These are phyloP conservation scores for Myriosclerotinia curreyana DNA, from an alignment of 2,329 filamentous ascomycete genomes.

Conservation along the genomic window DNA sequence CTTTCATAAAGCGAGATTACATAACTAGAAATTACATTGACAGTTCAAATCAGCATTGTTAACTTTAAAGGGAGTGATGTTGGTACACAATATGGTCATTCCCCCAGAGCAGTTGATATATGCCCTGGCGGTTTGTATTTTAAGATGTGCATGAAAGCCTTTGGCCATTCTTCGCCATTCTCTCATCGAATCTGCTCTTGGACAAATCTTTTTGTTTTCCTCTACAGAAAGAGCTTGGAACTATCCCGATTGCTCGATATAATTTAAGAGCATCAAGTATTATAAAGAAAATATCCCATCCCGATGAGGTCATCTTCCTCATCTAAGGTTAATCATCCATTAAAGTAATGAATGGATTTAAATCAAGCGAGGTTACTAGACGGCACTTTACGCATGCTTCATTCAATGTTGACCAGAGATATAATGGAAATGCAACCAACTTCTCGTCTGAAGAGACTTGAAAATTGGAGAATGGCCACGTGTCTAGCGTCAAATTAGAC, in stretches of 20 bases:
- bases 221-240: background rate
- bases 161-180: background rate
- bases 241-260: background rate
- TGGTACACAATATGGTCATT: background rate
- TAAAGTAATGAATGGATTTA: background rate
- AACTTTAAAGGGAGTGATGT: background rate
- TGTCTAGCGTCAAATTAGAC: conserved; percentile 17
- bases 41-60: background rate
- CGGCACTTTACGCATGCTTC: background rate
- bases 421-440: background rate
- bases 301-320: background rate
- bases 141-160: background rate
- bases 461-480: conserved; percentile 18
- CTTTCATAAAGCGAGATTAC: background rate
- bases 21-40: no score
- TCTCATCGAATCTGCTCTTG: background rate
- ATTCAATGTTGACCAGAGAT: background rate
- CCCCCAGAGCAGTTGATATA: background rate
- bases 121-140: background rate
- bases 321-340: background rate
- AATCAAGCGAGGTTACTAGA: background rate
- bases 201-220: background rate
- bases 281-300: background rate
- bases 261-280: background rate
- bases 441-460: conserved; percentile 9